These are phyloP conservation scores for Rehmannia glutinosa DNA, from an alignment of 257 asterid genomes.

Conservation along the genomic window DNA sequence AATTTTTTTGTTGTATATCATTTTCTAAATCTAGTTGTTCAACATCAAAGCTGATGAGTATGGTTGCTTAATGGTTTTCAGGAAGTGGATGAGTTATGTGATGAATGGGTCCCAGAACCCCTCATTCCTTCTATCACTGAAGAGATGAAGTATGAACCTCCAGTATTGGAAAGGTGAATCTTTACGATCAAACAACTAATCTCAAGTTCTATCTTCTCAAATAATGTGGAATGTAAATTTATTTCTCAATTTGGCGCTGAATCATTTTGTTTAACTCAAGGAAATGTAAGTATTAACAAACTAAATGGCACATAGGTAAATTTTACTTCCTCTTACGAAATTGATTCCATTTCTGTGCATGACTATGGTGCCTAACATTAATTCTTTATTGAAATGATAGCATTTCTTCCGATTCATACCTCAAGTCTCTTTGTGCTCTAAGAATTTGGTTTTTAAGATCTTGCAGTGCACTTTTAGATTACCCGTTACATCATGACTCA, in stretches of 20 bases:
- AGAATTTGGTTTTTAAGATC: background rate
- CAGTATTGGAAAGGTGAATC: conserved; percentile 72
- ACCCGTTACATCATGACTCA: conserved; percentile 9
- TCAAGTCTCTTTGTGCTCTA: background rate
- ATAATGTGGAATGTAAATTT: background rate
- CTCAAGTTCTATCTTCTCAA: background rate
- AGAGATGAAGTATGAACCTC: conserved; percentile 69
- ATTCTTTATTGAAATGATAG: background rate
- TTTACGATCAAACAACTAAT: background rate
- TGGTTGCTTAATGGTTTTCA: conserved; percentile 30
- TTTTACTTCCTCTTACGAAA: too few relatives aligned
- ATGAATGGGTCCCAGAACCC: too few relatives aligned
- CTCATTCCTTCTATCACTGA: too few relatives aligned
- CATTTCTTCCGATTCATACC: background rate
- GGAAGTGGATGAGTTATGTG: conserved; percentile 97
- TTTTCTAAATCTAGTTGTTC: background rate
- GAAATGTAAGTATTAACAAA: background rate
- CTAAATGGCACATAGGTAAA: background rate
- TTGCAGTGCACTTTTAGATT: background rate
- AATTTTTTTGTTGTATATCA: background rate
- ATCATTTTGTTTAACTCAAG: background rate
- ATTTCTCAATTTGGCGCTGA: background rate
- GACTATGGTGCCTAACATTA: background rate
- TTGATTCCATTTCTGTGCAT: background rate
- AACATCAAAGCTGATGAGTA: too few relatives aligned